Conservation (phyloP, 2,329 filamentous ascomycete species). For the Talaromyces verruculosus region DNA sequence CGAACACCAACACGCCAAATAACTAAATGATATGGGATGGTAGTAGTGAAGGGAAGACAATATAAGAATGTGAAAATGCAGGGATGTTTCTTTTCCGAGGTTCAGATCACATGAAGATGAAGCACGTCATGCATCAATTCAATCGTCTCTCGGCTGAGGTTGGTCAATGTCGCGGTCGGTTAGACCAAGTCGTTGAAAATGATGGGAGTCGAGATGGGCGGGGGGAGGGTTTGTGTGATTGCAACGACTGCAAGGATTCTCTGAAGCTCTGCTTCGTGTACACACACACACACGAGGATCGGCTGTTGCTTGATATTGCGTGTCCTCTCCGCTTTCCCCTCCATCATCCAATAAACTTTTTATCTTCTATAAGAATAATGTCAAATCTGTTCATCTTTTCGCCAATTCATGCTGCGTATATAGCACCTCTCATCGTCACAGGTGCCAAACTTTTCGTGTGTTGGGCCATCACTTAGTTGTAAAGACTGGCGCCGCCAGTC, state of each 20-base stretch:
- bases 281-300: background rate
- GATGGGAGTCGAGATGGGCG: background rate
- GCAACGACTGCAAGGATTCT: background rate
- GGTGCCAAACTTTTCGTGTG: background rate
- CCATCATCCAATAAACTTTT: slow-evolving; percentile 5
- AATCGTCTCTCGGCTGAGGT: background rate
- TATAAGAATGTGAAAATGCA: slow-evolving; percentile 12
- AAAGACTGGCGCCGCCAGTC: slow-evolving; percentile 78
- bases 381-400: slow-evolving; percentile 1
- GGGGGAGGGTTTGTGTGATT: background rate
- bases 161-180: background rate
- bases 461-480: slow-evolving; percentile 42
- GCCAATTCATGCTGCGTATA: slow-evolving; percentile 6
- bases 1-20: slow-evolving; percentile 15
- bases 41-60: background rate
- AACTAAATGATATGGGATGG: background rate
- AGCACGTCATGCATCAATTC: background rate
- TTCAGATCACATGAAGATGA: slow-evolving; percentile 3
- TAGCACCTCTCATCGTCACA: background rate
- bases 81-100: background rate
- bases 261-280: background rate
- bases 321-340: background rate
- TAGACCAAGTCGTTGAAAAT: background rate
- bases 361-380: slow-evolving; percentile 7
- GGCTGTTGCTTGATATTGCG: background rate